These are phyloP conservation scores for Metschnikowia kofuensis DNA, from an alignment of 805 yeast genomes.

Conservation along the genomic window DNA sequence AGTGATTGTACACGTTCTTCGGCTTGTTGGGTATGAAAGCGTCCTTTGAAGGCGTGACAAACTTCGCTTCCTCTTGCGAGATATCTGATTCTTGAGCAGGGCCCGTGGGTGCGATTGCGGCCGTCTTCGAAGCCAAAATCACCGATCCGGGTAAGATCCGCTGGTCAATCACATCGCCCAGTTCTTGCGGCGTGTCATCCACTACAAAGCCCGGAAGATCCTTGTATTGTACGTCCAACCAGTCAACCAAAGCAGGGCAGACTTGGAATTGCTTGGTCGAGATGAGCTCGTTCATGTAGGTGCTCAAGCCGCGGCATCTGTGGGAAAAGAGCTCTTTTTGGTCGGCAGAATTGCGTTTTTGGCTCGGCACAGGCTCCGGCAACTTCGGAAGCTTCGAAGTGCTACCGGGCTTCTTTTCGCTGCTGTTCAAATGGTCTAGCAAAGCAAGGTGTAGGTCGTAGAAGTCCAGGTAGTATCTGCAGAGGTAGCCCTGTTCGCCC, in stretches of 20 bases:
- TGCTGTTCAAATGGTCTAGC: constrained; percentile 15
- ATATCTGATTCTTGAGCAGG: no score
- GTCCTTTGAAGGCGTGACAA: constrained; percentile 4
- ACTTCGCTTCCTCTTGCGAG: no score
- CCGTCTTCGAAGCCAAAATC: constrained; percentile 13
- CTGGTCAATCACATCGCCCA: constrained; percentile 13
- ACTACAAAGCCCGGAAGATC: constrained; percentile 27
- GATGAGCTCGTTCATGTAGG: constrained; percentile 36
- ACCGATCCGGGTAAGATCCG: constrained; percentile 18
- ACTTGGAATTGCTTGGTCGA: constrained; percentile 29
- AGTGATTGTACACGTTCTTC: constrained; percentile 31
- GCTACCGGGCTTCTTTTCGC: no score
- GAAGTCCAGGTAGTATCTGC: constrained; percentile 52
- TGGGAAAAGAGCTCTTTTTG: constrained; percentile 17
- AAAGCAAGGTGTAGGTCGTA: constrained; percentile 42
- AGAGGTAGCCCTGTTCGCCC: constrained; percentile 36
- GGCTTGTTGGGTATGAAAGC: constrained; percentile 21
- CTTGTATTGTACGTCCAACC: constrained; percentile 26
- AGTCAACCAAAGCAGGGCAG: constrained; percentile 25
- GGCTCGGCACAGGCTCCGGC: constrained; percentile 47
- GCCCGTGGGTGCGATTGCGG: background rate
- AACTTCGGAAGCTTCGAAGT: constrained; percentile 32
- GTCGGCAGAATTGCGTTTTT: constrained; percentile 18
- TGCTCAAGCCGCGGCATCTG: constrained; percentile 40
- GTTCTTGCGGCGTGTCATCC: constrained; percentile 11